Evolutionary conservation across 2,329 filamentous ascomycete species (phyloP).

Genomic region (Trichophyton schoenleinii): DNA sequence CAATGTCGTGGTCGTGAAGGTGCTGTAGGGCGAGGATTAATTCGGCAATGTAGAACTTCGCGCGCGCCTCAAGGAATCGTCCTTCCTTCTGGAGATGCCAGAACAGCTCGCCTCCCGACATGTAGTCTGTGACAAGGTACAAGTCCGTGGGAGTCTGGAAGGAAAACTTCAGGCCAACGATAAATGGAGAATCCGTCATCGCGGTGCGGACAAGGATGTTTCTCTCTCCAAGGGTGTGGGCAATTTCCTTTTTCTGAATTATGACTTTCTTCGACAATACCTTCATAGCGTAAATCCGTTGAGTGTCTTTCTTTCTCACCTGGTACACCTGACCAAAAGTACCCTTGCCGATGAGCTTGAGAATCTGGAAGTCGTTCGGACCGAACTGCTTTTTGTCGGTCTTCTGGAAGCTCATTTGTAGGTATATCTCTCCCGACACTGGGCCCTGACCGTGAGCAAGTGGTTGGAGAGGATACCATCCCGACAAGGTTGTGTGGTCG

Average conservation of each 20-base stretch:
- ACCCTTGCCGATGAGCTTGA: constrained; percentile 93
- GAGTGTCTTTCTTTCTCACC: constrained; percentile 91
- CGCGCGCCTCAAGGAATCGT: constrained; percentile 82
- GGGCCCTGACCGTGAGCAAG: constrained; percentile 67
- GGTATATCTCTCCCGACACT: constrained; percentile 73
- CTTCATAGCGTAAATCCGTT: constrained; percentile 97
- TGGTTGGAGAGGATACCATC: constrained; percentile 73
- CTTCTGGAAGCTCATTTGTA: constrained; percentile 75
- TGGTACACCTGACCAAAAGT: constrained; percentile 99
- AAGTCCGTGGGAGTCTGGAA: constrained; percentile 96
- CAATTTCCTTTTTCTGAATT: constrained; percentile 98
- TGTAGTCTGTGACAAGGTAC: constrained; percentile 97
- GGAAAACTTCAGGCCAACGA: constrained; percentile 94
- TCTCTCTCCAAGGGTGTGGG: constrained; percentile 89
- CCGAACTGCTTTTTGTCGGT: constrained; percentile 85
- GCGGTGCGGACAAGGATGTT: constrained; percentile 96
- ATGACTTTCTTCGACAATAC: constrained; percentile 99
- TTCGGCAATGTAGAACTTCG: constrained; percentile 98
- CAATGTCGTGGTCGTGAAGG: constrained; percentile 91
- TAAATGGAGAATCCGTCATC: constrained; percentile 91
- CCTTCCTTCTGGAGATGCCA: constrained; percentile 98
- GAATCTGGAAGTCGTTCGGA: constrained; percentile 87
- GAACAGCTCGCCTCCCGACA: constrained; percentile 96
- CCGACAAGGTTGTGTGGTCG: constrained; percentile 58
- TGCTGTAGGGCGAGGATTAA: constrained; percentile 91